phyloP scores from a whole-genome alignment of 2,329 filamentous ascomycete genomes.

The Arthroderma uncinatum region DNA sequence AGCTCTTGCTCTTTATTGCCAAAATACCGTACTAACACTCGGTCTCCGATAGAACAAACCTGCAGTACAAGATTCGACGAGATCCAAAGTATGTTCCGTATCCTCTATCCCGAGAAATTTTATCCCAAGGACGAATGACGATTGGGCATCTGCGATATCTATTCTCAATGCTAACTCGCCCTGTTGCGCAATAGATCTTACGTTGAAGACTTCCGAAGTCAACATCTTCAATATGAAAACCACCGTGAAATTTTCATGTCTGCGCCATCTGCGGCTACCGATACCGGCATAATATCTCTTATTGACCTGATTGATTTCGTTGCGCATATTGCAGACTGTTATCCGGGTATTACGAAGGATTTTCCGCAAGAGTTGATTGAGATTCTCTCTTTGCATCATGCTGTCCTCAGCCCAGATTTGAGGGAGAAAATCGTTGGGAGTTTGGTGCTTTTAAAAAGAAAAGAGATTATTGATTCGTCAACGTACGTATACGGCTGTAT shows the following conservation, averaged over 20 bases:
- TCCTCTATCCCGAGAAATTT: background rate
- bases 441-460: slow-evolving; percentile 74
- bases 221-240: slow-evolving; percentile 85
- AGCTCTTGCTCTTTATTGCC: slow-evolving; percentile 20
- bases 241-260: slow-evolving; percentile 85
- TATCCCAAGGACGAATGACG: background rate
- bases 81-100: slow-evolving; percentile 58
- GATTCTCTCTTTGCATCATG: slow-evolving; percentile 72
- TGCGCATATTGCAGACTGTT: slow-evolving; percentile 87
- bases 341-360: slow-evolving; percentile 62
- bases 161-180: background rate
- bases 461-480: slow-evolving; percentile 80
- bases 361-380: slow-evolving; percentile 74
- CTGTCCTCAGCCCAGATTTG: slow-evolving; percentile 67
- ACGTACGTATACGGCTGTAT: slow-evolving; percentile 32
- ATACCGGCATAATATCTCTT: slow-evolving; percentile 70
- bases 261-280: slow-evolving; percentile 65
- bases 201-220: slow-evolving; percentile 73
- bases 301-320: slow-evolving; percentile 89
- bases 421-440: slow-evolving; percentile 91
- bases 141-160: background rate
- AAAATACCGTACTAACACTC: slow-evolving; percentile 10
- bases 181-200: slow-evolving; percentile 53
- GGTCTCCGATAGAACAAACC: slow-evolving; percentile 50
- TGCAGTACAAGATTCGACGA: slow-evolving; percentile 82